Percentiles rank a stretch among this genome's conserved stretches.
phyloP scores from a whole-genome alignment of 2,329 filamentous ascomycete species.

The Periglandula ipomoeae region DNA sequence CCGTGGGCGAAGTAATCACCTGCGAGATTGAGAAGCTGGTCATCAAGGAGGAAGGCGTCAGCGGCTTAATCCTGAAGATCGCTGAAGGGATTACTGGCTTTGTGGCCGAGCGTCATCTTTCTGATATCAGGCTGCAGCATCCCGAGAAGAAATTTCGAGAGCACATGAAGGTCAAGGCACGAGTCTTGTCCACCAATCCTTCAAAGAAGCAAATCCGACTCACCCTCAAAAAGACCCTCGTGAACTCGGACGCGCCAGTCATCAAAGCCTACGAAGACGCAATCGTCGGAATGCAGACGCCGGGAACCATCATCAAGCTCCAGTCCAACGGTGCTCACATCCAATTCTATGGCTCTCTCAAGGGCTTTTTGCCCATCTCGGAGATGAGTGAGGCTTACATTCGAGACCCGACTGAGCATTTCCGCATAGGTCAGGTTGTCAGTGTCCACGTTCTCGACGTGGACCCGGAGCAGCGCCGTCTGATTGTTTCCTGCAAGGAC shows the following conservation, averaged over 20 bases:
- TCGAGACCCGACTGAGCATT: conserved; percentile 79
- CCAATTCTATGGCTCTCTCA: conserved; percentile 79
- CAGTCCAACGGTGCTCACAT: conserved; percentile 73
- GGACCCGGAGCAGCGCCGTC: conserved; percentile 57
- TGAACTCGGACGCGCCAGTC: conserved; percentile 78
- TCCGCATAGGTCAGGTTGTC: conserved; percentile 82
- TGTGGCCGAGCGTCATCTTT: conserved; percentile 78
- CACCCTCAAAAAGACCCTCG: conserved; percentile 87
- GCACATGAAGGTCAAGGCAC: conserved; percentile 72
- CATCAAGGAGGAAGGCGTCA: conserved; percentile 66
- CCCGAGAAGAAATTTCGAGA: conserved; percentile 95
- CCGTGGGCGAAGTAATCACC: conserved; percentile 69
- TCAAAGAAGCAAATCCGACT: conserved; percentile 72
- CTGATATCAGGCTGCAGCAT: conserved; percentile 79
- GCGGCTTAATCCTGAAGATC: conserved; percentile 72
- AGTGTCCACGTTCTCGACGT: conserved; percentile 81
- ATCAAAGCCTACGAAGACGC: conserved; percentile 73
- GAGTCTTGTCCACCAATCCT: conserved; percentile 72
- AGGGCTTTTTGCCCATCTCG: conserved; percentile 81
- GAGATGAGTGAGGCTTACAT: conserved; percentile 99
- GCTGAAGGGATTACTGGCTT: conserved; percentile 84
- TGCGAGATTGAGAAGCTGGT: conserved; percentile 80
- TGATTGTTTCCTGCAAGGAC: conserved; percentile 91
- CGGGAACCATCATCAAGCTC: conserved; percentile 80
- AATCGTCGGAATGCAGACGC: conserved; percentile 63